Percentiles rank a stretch among this genome's conserved stretches.
Conservation (phyloP, 2,329 filamentous ascomycete genomes). For the Ceratocystis eucalypticola region DNA sequence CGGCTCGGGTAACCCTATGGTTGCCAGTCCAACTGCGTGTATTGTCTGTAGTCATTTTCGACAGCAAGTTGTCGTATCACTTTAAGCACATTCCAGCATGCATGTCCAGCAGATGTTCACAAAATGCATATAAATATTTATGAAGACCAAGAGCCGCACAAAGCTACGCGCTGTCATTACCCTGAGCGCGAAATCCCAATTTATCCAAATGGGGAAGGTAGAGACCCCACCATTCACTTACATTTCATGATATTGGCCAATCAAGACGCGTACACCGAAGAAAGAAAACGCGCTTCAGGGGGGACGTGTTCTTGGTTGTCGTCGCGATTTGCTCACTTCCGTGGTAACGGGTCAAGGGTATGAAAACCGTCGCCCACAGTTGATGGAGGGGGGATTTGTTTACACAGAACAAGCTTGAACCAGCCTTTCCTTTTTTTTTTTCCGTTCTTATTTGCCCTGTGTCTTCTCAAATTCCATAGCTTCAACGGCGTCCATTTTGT, state of each 20-base stretch:
- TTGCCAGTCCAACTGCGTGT: no score
- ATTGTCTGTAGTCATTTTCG: background rate
- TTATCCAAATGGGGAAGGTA: background rate
- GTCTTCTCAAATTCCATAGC: background rate
- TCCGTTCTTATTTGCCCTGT: no score
- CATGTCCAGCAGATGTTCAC: background rate
- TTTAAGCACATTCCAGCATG: no score
- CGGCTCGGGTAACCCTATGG: no score
- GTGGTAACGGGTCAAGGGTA: constrained; percentile 4
- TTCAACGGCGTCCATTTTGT: background rate
- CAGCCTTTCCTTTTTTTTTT: background rate
- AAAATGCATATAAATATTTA: background rate
- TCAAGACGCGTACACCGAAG: background rate
- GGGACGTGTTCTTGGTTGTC: background rate
- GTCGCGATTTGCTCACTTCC: constrained; percentile 1
- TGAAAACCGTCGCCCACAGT: background rate
- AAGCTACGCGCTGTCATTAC: background rate
- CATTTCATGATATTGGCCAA: background rate
- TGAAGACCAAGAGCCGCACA: background rate
- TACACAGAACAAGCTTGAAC: background rate
- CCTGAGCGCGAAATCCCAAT: background rate
- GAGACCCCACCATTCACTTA: background rate
- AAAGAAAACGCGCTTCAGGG: background rate
- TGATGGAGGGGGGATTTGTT: background rate
- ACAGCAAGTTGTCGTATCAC: no score